Percentiles rank a stretch among this genome's conserved stretches.
These are phyloP conservation scores for Glycine tomentella DNA, from an alignment of 306 rosid genomes.

Conservation along the genomic window DNA sequence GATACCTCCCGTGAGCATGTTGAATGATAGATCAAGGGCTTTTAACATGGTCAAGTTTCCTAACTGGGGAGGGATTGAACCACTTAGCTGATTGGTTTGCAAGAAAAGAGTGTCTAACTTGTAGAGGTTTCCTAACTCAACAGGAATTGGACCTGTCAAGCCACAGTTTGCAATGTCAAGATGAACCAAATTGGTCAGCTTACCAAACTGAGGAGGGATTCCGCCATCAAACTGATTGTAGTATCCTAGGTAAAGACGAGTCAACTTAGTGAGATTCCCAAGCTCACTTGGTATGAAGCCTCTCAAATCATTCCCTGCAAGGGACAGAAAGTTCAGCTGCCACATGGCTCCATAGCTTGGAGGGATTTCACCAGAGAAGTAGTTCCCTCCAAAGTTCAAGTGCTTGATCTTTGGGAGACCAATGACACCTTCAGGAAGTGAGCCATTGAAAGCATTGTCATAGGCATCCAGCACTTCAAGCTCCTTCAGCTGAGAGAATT, in stretches of 20 bases:
- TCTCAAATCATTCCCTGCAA: slow-evolving; percentile 74
- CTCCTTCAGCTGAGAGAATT: slow-evolving; percentile 50
- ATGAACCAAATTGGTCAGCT: slow-evolving; percentile 65
- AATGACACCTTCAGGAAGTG: slow-evolving; percentile 69
- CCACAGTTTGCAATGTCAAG: slow-evolving; percentile 81
- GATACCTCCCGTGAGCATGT: slow-evolving; percentile 72
- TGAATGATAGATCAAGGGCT: slow-evolving; percentile 81
- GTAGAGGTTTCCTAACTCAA: slow-evolving; percentile 68
- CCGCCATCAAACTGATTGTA: slow-evolving; percentile 81
- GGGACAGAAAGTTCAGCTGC: slow-evolving; percentile 59
- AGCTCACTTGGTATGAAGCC: slow-evolving; percentile 70
- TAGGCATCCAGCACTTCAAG: slow-evolving; percentile 66
- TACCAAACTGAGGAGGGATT: slow-evolving; percentile 66
- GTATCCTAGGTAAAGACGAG: slow-evolving; percentile 72
- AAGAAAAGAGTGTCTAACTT: slow-evolving; percentile 74
- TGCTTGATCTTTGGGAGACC: slow-evolving; percentile 51
- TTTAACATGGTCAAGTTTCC: slow-evolving; percentile 70
- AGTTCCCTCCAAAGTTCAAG: slow-evolving; percentile 78
- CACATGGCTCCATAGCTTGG: slow-evolving; percentile 59
- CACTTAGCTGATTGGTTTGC: slow-evolving; percentile 78
- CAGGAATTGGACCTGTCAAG: slow-evolving; percentile 77
- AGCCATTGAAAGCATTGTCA: slow-evolving; percentile 69
- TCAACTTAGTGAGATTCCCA: slow-evolving; percentile 68
- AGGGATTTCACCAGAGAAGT: slow-evolving; percentile 65
- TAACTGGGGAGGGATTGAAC: slow-evolving; percentile 68